Base-by-base conservation (phyloP, 1,139 yeast genomes). In the Hanseniaspora sp. region DNA sequence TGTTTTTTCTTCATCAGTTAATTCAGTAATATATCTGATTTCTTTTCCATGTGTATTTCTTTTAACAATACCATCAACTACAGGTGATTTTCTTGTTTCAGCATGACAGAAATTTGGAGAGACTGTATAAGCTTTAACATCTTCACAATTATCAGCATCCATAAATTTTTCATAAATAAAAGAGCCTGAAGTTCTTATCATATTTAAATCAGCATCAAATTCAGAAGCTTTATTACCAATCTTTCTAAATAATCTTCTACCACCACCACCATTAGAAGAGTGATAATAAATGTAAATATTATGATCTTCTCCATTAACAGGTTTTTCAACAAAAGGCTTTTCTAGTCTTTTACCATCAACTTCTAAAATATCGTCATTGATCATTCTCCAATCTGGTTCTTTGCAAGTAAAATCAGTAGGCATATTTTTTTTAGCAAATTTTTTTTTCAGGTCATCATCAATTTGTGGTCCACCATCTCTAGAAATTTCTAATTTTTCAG, bases 261-360 rank as follows among this genome's bases (percentile, higher is more conserved):
- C 99, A 59, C 99, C 99, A 55, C 98, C 99, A 53, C 99, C 99
- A 55, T 86, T 83, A 56, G 83, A 78, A 56, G 79, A 60, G 64
- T 17, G 62, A 59, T 18, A 46, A 64, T 23, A 67, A 67, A 1
- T 60, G 61, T 5, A 64, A 43, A 13, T 38, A 60, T 62, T 8
- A 44, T 94, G 99, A 68, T 94, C 96, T 69, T 94, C 99, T 48
- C 99, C 99, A 69, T 94, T 96, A 7, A 92, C 98, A 0, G 99
- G 99, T 63, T 94, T 94, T 68, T 94, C 99, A 34, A 94, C 98
- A 73, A 82, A 94, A 8, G 99, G 99, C 64, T 94, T 94, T 46
- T 73, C 74, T 69, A 94, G 71, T 13, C 73, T 71, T 61, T 78
- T 68, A 3, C 95, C 96, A 59, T 85, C 79, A 30, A 92, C 92